Base-by-base conservation (phyloP, 176 grass and related monocot genomes). In the Rhynchospora pubera region DNA sequence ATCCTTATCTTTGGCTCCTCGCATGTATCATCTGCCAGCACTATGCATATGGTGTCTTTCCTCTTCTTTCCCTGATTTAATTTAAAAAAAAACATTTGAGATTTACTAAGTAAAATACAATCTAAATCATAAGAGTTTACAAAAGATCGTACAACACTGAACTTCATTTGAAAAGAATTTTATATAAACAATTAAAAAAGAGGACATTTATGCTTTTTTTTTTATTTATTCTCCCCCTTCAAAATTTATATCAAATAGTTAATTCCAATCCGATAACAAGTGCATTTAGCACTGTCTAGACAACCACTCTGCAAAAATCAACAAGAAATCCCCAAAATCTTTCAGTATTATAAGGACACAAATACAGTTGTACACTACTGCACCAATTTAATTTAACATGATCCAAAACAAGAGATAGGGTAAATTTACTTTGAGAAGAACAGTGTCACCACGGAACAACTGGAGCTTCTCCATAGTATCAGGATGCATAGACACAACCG, bases 1-100 rank as follows among this genome's bases (percentile, higher is more conserved):
- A 97, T 91, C 66, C 91, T 86, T 58, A 97, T 87, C 73, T 93
- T 96, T 19, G 90, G 84, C 79, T 92, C 84, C 19, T 96, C 93
- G 13, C 90, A 96, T 7, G 90, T 86, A 39, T 96, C 93, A 82
- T 96, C 90, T 6, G 86, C 81, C 3, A 96, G 88, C 3, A 79
- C 84, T 34, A 96, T 92, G 84, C 90, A 96, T 63, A 96, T 81
- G 19, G 86, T 92, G 52, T 96, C 88, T 44, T 78, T 96, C 61
- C 93, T 88, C 81, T 96, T 96, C 82, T 96, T 96, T 47, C 93
- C 90, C 90, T 95, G 50, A 24, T 83, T 65, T 43, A n/a, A 42
- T 44, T 55, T 69, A 83, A 8, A 44, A 73, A 12, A 15, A 45
- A 51, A 59, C 23, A 51, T n/a, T n/a, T n/a, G n/a, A n/a, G n/a